Evolutionary conservation across 345 rosid genomes (phyloP), one percentile per base, ranked within the genome.

Genomic region (Moringa oleifera): DNA sequence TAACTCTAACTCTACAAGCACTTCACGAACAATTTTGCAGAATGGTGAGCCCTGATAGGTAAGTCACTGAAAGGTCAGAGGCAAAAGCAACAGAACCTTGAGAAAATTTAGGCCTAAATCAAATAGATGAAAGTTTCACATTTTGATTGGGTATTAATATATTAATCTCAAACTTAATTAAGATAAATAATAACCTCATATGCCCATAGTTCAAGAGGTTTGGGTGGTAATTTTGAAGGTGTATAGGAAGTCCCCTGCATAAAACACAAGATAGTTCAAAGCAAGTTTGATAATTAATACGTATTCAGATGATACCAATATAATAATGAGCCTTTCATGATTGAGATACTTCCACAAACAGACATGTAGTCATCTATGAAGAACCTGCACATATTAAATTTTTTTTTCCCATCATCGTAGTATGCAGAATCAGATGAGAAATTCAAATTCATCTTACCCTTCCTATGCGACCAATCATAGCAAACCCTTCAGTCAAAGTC

Each of bases 121-220:
- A 33, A 11, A 33, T 33, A 33, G n/a, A 33, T 20, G 2, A 53
- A 6, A 53, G 56, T 20, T 20, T 51, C 13, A 51, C 20, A 18
- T 18, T 51, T 4, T 51, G 22, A 51, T 19, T 3, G 15, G 20
- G 10, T 3, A 49, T 17, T 49, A 17, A 15, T 3, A 49, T 4
- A 47, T 7, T 46, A 28, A 41, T 41, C 12, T 41, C 47, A 4
- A 41, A 1, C 12, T 41, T 41, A 41, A 41, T 16, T 41, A 1
- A 41, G 6, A 41, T 4, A 33, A 33, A 11, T 45, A 65, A 60
- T 58, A 51, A 88, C 98, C 92, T 93, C 94, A 17, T 85, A 88
- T 50, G 97, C 83, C 97, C 98, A 93, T 64, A 90, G 18, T 71
- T 80, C 97, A 24, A 93, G 86, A 46, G 92, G 94, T 73, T 86